Evolutionary conservation across 768 basidiomycete genomes (phyloP), one percentile per base, ranked within the genome.

Genomic region (Crassisporium funariophilum): DNA sequence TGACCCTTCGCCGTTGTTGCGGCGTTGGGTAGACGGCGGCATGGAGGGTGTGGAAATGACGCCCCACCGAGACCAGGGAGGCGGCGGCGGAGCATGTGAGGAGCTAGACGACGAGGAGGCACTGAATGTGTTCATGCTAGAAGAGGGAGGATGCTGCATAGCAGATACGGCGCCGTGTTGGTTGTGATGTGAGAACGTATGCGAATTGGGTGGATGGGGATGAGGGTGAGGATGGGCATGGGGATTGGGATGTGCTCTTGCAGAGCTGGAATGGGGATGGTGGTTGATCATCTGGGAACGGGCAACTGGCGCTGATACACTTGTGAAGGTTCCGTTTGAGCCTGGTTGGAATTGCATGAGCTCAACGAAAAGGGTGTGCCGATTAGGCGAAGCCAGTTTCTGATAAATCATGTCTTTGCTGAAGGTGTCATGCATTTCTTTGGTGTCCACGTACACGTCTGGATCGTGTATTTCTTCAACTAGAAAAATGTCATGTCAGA

Each of bases 361-460:
- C 38, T 91, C 88, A 6, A 91, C 82, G 58, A 88, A 87, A 4
- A 91, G 56, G 1, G 88, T 88, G 48, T 77, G 79, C 4, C 74
- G 79, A 49, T 78, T 79, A 0, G 88, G 86, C 0, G 75, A 77
- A 4, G 76, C 72, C 61, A 90, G 66, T 55, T 81, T 81, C 70
- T 79, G 84, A 64, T 82, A 83, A 23, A 91, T 71, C 50, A 91
- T 70, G 15, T 83, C 82, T 55, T 79, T 86, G 71, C 84, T 87
- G 62, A 78, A 86, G 12, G 71, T 81, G 45, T 89, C 83, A 29
- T 90, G 65, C 83, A 91, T 91, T 51, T 78, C 78, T 52, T 79
- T 76, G 5, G 79, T 82, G 58, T 91, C 80, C 27, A 91, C 82
- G 59, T 85, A 91, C 2, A 76, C 70, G 38, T 87, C 84, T 4